A percentile compares a stretch with the other conserved stretches of the same genome.
Evolutionary conservation across 352 stramenopile genomes (phyloP).

Genomic region (Aphanomyces cochlioides): DNA sequence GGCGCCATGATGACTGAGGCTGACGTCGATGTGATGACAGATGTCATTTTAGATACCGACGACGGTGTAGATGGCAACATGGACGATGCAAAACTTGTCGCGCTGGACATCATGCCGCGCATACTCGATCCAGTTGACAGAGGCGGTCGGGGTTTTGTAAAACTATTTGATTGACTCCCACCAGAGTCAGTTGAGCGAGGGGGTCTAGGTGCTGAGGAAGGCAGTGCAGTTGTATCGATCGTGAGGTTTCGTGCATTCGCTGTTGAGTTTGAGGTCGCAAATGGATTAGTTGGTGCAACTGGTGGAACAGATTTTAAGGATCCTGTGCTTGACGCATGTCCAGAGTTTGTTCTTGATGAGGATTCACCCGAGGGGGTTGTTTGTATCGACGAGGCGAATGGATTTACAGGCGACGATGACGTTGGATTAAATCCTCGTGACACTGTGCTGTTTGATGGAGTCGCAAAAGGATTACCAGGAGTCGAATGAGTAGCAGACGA

Average conservation of each 20-base stretch:
- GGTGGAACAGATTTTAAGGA: neutral
- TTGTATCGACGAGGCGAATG: neutral
- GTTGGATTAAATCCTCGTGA: neutral
- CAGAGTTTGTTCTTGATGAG: neutral
- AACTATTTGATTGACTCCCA: slow-evolving; percentile 4
- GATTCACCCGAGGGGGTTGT: neutral
- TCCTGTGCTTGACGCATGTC: neutral
- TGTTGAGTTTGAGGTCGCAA: neutral
- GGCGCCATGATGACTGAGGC: slow-evolving; percentile 21
- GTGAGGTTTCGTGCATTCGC: neutral
- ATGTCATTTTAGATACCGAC: slow-evolving; percentile 27
- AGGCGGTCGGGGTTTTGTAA: slow-evolving; percentile 11
- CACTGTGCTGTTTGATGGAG: neutral
- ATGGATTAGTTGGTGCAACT: neutral
- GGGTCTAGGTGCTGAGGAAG: neutral
- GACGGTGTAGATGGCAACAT: slow-evolving; percentile 26
- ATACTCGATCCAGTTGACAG: slow-evolving; percentile 1
- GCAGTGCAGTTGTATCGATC: neutral
- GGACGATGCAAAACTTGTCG: slow-evolving; percentile 17
- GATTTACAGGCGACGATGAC: neutral
- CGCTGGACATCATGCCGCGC: slow-evolving; percentile 26
- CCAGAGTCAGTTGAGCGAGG: slow-evolving; percentile 10
- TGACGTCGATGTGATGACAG: slow-evolving; percentile 9
- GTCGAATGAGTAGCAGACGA: neutral
- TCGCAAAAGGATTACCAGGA: slow-evolving; percentile 21